Evolutionary conservation across 2,329 filamentous ascomycete genomes (phyloP).

Genomic region (Talaromyces sp.): DNA sequence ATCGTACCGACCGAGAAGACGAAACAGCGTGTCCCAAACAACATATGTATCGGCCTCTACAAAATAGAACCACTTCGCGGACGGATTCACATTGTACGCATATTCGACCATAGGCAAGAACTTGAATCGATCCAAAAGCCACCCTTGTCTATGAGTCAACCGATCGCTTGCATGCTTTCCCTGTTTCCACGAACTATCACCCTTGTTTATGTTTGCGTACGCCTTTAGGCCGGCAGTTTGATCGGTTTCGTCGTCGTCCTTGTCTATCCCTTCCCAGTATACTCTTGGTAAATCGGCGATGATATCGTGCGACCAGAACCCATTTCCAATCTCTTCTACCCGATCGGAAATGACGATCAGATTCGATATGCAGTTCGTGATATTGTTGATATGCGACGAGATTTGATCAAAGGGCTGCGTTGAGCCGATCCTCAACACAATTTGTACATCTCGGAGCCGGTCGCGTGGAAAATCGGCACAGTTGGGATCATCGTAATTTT

Average conservation of each 20-base stretch:
- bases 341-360: conserved; percentile 61
- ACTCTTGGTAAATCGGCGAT: conserved; percentile 47
- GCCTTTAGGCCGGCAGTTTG: conserved; percentile 39
- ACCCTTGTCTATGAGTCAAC: conserved; percentile 37
- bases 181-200: conserved; percentile 37
- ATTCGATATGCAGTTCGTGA: conserved; percentile 57
- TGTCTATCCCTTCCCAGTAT: conserved; percentile 17
- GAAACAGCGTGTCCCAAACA: conserved; percentile 53
- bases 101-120: conserved; percentile 57
- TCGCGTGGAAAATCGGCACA: conserved; percentile 32
- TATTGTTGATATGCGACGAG: conserved; percentile 54
- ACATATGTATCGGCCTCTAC: conserved; percentile 61
- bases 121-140: conserved; percentile 60
- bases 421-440: conserved; percentile 59
- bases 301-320: conserved; percentile 44
- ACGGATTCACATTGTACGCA: conserved; percentile 43
- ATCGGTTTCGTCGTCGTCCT: conserved; percentile 31
- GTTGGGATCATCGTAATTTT: background rate
- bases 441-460: conserved; percentile 52
- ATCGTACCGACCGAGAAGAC: conserved; percentile 55
- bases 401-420: conserved; percentile 57
- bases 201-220: conserved; percentile 34
- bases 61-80: conserved; percentile 60
- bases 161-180: conserved; percentile 28
- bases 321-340: conserved; percentile 52